phyloP scores from a whole-genome alignment of 345 rosid genomes.

The Iberis pinnata region DNA sequence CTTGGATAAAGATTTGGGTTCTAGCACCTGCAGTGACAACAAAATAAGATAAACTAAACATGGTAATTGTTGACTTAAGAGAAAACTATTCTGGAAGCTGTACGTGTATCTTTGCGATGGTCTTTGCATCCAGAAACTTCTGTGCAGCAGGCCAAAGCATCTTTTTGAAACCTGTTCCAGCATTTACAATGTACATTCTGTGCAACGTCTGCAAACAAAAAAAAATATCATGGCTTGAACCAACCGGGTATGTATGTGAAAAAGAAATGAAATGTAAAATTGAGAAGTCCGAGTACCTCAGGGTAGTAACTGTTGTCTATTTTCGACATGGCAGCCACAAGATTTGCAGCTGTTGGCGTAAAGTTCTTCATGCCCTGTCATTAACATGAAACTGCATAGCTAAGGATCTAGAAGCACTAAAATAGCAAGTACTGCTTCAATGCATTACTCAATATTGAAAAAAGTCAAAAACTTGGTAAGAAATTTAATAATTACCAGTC shows the following conservation, averaged over 20 bases:
- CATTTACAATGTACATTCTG: constrained; percentile 84
- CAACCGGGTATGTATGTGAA: not conserved
- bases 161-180: constrained; percentile 90
- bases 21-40: constrained; percentile 64
- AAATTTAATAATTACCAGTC: constrained; percentile 52
- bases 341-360: constrained; percentile 74
- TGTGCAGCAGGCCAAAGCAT: constrained; percentile 99
- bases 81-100: constrained; percentile 19
- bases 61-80: constrained; percentile 5
- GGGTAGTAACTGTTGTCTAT: constrained; percentile 86
- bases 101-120: constrained; percentile 82
- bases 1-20: constrained; percentile 59
- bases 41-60: constrained; percentile 16
- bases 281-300: constrained; percentile 51
- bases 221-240: constrained; percentile 5
- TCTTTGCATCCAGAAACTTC: constrained; percentile 81
- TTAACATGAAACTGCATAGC: constrained; percentile 20
- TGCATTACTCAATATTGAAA: constrained; percentile 3
- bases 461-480: not conserved
- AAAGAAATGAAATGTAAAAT: not conserved
- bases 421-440: constrained; percentile 5
- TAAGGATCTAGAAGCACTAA: constrained; percentile 25
- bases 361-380: constrained; percentile 89
- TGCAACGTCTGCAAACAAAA: constrained; percentile 64
- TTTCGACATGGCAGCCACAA: constrained; percentile 69